Evolutionary conservation across 176 grass and related monocot species (phyloP), one percentile per base, ranked within the genome.

Genomic region (Pharus latifolius): DNA sequence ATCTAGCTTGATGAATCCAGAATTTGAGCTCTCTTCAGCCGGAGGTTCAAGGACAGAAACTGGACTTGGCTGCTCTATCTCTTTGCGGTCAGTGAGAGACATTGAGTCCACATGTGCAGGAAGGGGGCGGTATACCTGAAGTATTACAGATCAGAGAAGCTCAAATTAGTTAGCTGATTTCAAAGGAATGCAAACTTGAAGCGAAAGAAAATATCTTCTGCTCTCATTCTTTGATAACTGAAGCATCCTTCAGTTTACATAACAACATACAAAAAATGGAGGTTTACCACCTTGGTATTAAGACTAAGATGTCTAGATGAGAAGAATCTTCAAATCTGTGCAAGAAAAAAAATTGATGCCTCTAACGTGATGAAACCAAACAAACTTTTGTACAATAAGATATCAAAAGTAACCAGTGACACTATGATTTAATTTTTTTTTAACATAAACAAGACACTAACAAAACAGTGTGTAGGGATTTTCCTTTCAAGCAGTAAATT

Each of bases 31-130:
- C 81, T 76, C 62, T 38, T 80, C 75, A 49, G 33, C 25, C 65
- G 24, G 67, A 79, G 73, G 72, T 60, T 96, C 69, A 47, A 83
- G 85, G 49, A 89, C 77, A 61, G 85, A 96, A 66, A 92, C 70
- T 55, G 76, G 80, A 15, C 88, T 89, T 65, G 68, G 60, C 49
- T 92, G 85, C 30, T 78, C 77, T n/a, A 56, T 17, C 53, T 89
- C 85, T 53, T 76, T 76, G 65, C 20, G 41, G 14, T 88, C 47
- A 43, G 53, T 40, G 16, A 40, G 49, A 43, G 56, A 44, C 9
- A 25, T 64, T 53, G 34, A 80, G 8, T 70, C 63, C 56, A 75
- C 1, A 10, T 6, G 18, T 70, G 38, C 63, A 44, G 49, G 65
- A 59, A 56, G 41, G 43, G 71, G 49, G 23, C 50, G 76, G 57